Evolutionary conservation across 257 asterid genomes (phyloP), one percentile per base, ranked within the genome.

Genomic region (Salvia hispanica): DNA sequence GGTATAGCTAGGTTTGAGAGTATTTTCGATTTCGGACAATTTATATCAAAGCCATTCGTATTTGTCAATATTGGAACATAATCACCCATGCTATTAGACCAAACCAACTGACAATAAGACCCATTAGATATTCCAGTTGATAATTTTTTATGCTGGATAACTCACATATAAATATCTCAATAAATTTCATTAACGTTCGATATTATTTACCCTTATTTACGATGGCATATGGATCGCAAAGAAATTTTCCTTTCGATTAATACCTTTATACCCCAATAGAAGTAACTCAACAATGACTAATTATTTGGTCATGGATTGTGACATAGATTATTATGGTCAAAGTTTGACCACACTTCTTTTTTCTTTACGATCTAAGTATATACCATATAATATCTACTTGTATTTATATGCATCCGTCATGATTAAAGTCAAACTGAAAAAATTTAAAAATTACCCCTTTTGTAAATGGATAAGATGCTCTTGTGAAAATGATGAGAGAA

Each of bases 401-500:
- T 59, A 51, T 37, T 61, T 53, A 42, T 48, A 39, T 51, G 37
- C 42, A 57, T 21, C 53, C 37, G 72, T 54, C 77, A 74, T 43
- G 67, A 54, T 25, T 65, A 5, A 60, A 70, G 83, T 78, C 86
- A 75, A 71, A 75, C 61, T 69, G 62, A 74, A 58, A 65, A 28
- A 25, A 34, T 25, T 25, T 25, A 25, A 67, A 67, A 59, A 69
- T 66, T 58, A 28, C 36, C 64, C 66, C 58, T 31, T 76, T 72
- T 65, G 28, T 34, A 47, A 65, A 64, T 58, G 58, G 77, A 55
- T 63, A 9, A 74, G 72, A 77, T 80, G 71, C 84, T 73, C 76
- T 14, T 36, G 1, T 14, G 84, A 79, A 33, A 76, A 75, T 33
- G 80, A 75, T 37, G 56, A 60, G 28, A 48, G 43, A 71, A 5